phyloP scores from a whole-genome alignment of 148 eudicot genomes.

The Vaccinium macrocarpon region DNA sequence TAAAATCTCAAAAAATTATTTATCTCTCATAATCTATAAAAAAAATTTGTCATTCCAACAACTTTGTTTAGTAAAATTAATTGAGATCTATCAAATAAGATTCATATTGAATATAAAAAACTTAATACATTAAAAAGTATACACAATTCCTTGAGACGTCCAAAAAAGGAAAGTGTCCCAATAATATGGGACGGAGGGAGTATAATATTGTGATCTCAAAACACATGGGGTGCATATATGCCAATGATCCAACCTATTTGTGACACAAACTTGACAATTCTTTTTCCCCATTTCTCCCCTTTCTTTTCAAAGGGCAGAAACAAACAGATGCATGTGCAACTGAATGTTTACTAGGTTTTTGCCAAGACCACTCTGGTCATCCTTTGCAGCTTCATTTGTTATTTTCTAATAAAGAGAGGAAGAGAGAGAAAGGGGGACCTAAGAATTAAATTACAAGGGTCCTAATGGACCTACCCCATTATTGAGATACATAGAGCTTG shows the following conservation, averaged over 20 bases:
- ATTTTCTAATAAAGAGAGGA: background rate
- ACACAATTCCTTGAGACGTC: too few relatives aligned
- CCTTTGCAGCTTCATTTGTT: background rate
- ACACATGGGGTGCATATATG: too few relatives aligned
- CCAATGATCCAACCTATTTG: background rate
- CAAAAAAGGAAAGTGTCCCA: too few relatives aligned
- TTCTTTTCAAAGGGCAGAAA: background rate
- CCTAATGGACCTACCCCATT: background rate
- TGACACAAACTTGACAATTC: background rate
- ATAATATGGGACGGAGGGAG: too few relatives aligned
- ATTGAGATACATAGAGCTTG: background rate
- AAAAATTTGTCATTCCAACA: too few relatives aligned
- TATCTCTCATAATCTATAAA: too few relatives aligned
- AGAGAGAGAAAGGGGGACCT: background rate
- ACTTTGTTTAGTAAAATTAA: too few relatives aligned
- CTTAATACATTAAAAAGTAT: too few relatives aligned
- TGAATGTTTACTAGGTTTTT: background rate
- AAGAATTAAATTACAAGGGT: conserved; percentile 3
- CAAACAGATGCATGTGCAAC: background rate
- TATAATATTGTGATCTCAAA: too few relatives aligned
- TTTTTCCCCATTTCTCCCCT: background rate
- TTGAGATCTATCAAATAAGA: too few relatives aligned
- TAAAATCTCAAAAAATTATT: too few relatives aligned
- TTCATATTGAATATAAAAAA: too few relatives aligned
- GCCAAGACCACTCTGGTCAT: background rate